Base-by-base conservation (phyloP, 495 filamentous ascomycete genomes). In the Tetracladium setigerum region DNA sequence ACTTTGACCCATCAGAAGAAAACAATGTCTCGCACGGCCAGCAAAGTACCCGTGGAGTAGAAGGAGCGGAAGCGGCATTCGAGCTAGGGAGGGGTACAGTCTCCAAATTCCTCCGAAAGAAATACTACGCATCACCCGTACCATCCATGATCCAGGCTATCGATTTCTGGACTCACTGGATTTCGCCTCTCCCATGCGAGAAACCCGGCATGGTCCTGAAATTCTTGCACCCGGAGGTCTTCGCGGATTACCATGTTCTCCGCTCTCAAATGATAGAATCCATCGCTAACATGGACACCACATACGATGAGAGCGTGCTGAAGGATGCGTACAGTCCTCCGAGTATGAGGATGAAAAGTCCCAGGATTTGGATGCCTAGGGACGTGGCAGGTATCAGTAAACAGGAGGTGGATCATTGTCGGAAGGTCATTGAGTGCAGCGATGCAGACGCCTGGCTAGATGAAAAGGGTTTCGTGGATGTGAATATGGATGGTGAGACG, bases 391-490 rank as follows among this genome's bases (percentile, higher is more conserved):
- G 90, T 38, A 73, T 95, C 22, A 86, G 80, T 39, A 74, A 72
- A 63, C 82, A 90, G 66, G 90, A 95, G 67, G 70, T 89, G 36
- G 70, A 68, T n/a, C 84, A 89, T 58, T 83, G 79, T 24, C 65
- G 70, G 50, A 74, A 73, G 47, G 83, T 84, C 30, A 76, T 86
- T 34, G 64, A 68, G 19, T 9, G 87, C 54, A 87, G 82, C 1
- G 89, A 96, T 62, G 82, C 90, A 57, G 86, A 81, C 18, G 86
- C 89, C 19, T 78, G 72, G 57, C 65, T 95, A 37, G 80, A 87
- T 58, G 84, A 86, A 59, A 85, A 91, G 60, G 82, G 82, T 39
- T 79, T 77, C 50, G 63, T 95, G 52, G 63, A 72, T 30, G 89
- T 89, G 84, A 79, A 87, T 52, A 63, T 72, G 37, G 72, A 79